phyloP scores from a whole-genome alignment of 1,139 yeast species.

The Pneumocystis canis region DNA sequence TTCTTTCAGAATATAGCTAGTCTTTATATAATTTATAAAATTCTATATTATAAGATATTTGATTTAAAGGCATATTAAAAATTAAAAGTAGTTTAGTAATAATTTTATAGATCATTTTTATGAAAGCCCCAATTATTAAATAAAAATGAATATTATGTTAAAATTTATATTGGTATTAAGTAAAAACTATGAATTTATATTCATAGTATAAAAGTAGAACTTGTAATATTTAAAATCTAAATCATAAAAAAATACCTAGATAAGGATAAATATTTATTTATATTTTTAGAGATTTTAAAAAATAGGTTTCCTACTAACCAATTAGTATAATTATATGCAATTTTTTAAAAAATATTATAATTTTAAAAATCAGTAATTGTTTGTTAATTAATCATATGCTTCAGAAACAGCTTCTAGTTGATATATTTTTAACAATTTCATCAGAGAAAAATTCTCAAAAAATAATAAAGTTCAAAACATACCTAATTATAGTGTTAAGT shows the following conservation, averaged over 20 bases:
- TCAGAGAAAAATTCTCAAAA: neutral
- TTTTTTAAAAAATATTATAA: neutral
- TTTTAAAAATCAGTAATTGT: neutral
- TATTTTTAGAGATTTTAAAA: neutral
- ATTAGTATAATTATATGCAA: neutral
- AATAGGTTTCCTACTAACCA: neutral
- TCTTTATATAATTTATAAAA: neutral
- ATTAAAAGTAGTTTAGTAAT: neutral
- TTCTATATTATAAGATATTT: neutral
- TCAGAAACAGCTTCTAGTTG: slow-evolving; percentile 1
- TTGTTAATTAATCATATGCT: neutral
- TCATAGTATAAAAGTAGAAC: neutral
- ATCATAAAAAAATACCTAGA: neutral
- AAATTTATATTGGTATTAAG: neutral
- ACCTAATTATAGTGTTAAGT: neutral
- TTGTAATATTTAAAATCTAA: neutral
- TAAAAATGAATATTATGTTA: neutral
- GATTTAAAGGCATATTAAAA: neutral
- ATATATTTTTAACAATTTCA: neutral
- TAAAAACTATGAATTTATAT: too few species aligned
- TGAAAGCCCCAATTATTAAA: too few species aligned
- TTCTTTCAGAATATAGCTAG: neutral
- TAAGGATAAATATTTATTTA: neutral
- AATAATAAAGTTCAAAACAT: neutral
- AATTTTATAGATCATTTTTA: neutral